phyloP scores from a whole-genome alignment of 2,329 filamentous ascomycete genomes.

The Sporothrix brunneoviolacea region DNA sequence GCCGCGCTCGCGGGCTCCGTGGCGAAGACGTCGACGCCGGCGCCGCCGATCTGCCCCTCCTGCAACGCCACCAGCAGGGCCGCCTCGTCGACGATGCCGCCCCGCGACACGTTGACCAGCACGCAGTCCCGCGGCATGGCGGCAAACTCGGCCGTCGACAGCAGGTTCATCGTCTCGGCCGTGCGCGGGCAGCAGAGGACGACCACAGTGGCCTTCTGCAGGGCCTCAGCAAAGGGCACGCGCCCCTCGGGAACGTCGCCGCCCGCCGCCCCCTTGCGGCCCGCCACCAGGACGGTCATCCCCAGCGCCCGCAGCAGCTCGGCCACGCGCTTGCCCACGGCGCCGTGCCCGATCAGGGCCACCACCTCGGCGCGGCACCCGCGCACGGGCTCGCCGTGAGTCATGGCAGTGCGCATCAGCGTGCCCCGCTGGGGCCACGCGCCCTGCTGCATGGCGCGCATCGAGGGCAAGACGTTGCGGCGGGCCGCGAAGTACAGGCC shows the following conservation, averaged over 20 bases:
- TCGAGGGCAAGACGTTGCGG: conserved; percentile 27
- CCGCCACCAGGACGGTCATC: conserved; percentile 25
- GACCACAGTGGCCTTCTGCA: conserved; percentile 23
- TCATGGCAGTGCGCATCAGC: conserved; percentile 17
- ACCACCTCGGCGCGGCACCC: conserved; percentile 18
- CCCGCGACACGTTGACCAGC: conserved; percentile 29
- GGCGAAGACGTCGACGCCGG: conserved; percentile 29
- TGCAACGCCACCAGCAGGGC: conserved; percentile 28
- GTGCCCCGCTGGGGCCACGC: conserved; percentile 18
- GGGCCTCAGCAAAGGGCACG: conserved; percentile 21
- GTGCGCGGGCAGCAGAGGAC: conserved; percentile 29
- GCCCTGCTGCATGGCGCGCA: conserved; percentile 22
- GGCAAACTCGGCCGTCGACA: conserved; percentile 18
- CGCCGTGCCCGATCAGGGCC: conserved; percentile 29
- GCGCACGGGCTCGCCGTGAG: conserved; percentile 7
- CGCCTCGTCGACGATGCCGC: conserved; percentile 29
- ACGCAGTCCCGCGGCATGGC: conserved; percentile 21
- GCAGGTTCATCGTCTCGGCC: conserved; percentile 20
- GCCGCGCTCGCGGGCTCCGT: conserved; percentile 25
- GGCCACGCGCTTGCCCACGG: conserved; percentile 27
- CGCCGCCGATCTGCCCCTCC: conserved; percentile 24
- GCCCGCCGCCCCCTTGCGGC: conserved; percentile 12
- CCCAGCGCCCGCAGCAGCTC: conserved; percentile 24
- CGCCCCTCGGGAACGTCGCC: conserved; percentile 16
- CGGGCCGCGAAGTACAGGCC: conserved; percentile 25